A percentile compares a stretch with the other conserved stretches of the same genome.
phyloP scores from a whole-genome alignment of 2,329 filamentous ascomycete species.

The Podosphaera xanthii region DNA sequence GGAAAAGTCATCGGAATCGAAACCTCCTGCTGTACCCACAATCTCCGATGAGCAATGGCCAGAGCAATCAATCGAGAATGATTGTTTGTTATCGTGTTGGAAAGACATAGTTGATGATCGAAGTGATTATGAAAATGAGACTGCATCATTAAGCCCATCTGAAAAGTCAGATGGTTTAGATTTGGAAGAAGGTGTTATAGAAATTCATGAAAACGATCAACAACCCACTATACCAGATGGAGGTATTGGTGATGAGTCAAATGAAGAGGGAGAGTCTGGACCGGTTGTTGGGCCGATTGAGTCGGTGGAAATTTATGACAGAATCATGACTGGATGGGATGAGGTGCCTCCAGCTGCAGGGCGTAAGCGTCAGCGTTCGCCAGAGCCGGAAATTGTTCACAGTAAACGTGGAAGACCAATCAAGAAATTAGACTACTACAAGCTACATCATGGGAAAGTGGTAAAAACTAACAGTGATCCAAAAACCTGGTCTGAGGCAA shows the following conservation, averaged over 20 bases:
- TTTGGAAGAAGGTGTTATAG: not conserved
- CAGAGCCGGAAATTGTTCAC: not conserved
- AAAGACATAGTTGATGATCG: not conserved
- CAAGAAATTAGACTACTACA: not conserved
- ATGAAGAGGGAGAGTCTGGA: not conserved
- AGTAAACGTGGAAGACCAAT: not conserved
- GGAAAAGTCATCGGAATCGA: not conserved
- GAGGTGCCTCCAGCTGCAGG: not conserved
- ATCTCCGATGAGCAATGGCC: not conserved
- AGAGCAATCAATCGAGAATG: not conserved
- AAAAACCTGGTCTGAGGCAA: not conserved
- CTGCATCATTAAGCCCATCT: not conserved
- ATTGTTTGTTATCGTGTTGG: not conserved
- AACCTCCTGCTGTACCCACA: not conserved
- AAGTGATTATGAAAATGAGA: not conserved
- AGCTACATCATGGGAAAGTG: not conserved
- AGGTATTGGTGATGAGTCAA: not conserved
- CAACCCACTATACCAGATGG: not conserved
- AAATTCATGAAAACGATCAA: not conserved
- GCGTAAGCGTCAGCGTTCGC: not conserved
- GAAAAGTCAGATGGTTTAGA: not conserved
- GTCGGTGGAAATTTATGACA: not conserved
- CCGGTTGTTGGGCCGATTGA: not conserved
- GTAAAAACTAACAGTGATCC: not conserved
- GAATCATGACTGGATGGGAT: not conserved